A percentile compares a stretch with the other conserved stretches of the same genome.
phyloP scores from a whole-genome alignment of 306 rosid species.

The Luffa aegyptiaca region DNA sequence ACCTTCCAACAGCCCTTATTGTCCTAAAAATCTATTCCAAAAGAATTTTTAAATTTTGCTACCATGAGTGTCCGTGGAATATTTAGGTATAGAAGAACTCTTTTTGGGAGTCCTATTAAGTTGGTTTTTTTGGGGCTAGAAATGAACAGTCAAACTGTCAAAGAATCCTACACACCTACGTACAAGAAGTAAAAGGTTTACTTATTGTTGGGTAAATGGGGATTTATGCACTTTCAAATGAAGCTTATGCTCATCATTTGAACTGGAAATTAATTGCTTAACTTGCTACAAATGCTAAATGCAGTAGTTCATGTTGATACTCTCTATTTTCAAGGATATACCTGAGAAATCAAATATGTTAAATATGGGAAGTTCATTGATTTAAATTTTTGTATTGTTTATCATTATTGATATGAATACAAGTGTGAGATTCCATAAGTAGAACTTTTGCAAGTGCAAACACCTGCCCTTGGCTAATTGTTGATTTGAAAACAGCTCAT shows the following conservation, averaged over 20 bases:
- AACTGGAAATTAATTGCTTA: background rate
- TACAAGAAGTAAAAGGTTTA: background rate
- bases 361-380: background rate
- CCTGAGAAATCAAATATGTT: background rate
- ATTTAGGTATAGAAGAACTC: background rate
- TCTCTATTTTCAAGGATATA: background rate
- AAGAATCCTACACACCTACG: background rate
- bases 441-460: background rate
- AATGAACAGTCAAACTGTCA: background rate
- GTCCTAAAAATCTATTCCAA: background rate
- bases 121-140: background rate
- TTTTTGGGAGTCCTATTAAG: background rate
- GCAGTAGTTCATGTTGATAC: background rate
- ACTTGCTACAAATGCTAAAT: background rate
- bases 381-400: background rate
- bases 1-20: background rate
- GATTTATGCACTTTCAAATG: background rate
- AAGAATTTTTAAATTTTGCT: background rate
- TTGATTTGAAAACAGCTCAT: background rate
- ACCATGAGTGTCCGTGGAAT: background rate
- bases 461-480: constrained; percentile 11
- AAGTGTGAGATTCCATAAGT: background rate
- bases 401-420: background rate
- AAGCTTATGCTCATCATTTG: background rate
- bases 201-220: background rate